Evolutionary conservation across 108 stramenopile genomes (phyloP), one percentile per base, ranked within the genome.

Genomic region (Nitzschia palea): DNA sequence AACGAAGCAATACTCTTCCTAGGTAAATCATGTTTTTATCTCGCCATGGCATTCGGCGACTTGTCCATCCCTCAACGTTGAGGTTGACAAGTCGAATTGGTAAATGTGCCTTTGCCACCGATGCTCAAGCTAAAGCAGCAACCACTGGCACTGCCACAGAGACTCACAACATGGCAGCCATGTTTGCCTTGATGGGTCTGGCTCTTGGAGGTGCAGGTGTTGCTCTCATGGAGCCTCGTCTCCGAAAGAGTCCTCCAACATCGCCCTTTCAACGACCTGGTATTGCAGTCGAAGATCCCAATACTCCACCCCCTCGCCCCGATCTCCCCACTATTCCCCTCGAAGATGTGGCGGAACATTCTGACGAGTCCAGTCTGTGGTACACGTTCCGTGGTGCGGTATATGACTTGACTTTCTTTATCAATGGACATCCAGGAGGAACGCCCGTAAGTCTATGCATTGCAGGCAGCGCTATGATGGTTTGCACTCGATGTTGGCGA

Each of bases 381-480:
- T 89, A 75, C 37, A 48, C 62, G n/a, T 64, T 64, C 35, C 62
- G 62, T 12, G 62, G 62, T 17, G 62, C 30, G 3, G 90, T 94
- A 4, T 94, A 90, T 73, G 93, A 94, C 70, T 57, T 94, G 20
- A 91, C 90, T 15, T 63, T 79, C 8, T 94, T 94, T 62, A 34
- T 70, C 25, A 64, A 70, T 50, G 80, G 74, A 2, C 78, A 80
- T 50, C 81, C 80, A 3, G 79, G 79, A 25, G 90, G 93, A 17
- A 55, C 68, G n/a, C 68, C 68, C 12, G 51, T 60, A 73, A 14
- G 27, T 51, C 18, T n/a, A 6, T 31, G n/a, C n/a, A n/a, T n/a
- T n/a, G n/a, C n/a, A n/a, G n/a, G n/a, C n/a, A n/a, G n/a, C n/a
- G n/a, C n/a, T n/a, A n/a, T n/a, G n/a, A n/a, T n/a, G n/a, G n/a